Percentiles rank a stretch among this genome's conserved stretches.
Evolutionary conservation across 768 basidiomycete species (phyloP).

Genomic region (Serendipita indica): DNA sequence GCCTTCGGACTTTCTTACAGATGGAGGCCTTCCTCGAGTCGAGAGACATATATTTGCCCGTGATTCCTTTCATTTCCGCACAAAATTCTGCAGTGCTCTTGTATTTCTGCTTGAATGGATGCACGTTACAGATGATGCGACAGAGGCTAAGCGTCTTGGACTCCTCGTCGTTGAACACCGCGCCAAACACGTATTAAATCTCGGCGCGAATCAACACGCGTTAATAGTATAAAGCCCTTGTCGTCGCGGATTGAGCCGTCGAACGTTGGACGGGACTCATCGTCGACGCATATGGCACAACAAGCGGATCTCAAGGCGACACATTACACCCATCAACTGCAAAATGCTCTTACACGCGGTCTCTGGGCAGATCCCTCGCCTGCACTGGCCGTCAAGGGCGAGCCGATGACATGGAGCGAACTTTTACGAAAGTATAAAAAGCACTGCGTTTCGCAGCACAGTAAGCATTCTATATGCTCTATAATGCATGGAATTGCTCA

Average conservation of each 20-base stretch:
- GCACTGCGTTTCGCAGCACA: slow-evolving; percentile 44
- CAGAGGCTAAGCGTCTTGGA: no score
- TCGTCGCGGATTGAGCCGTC: no score
- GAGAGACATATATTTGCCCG: background rate
- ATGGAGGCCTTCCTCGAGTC: background rate
- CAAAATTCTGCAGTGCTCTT: background rate
- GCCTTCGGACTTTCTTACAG: background rate
- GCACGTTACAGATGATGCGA: background rate
- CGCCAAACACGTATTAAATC: no score
- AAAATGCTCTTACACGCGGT: slow-evolving; percentile 54
- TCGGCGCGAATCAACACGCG: no score
- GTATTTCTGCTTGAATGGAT: background rate
- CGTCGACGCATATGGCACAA: no score
- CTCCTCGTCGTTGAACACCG: background rate
- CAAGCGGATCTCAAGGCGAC: slow-evolving; percentile 41
- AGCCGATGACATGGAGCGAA: slow-evolving; percentile 53
- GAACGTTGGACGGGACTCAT: no score
- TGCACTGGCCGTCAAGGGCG: slow-evolving; percentile 42
- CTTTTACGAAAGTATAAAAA: slow-evolving; percentile 79
- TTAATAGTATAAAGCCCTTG: no score
- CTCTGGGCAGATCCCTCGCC: slow-evolving; percentile 51
- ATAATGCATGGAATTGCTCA: background rate
- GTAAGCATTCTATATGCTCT: slow-evolving; percentile 22
- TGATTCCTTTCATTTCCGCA: background rate
- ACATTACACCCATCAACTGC: slow-evolving; percentile 67